Base-by-base conservation (phyloP, 2,329 filamentous ascomycete genomes). In the Colletotrichum sp. region DNA sequence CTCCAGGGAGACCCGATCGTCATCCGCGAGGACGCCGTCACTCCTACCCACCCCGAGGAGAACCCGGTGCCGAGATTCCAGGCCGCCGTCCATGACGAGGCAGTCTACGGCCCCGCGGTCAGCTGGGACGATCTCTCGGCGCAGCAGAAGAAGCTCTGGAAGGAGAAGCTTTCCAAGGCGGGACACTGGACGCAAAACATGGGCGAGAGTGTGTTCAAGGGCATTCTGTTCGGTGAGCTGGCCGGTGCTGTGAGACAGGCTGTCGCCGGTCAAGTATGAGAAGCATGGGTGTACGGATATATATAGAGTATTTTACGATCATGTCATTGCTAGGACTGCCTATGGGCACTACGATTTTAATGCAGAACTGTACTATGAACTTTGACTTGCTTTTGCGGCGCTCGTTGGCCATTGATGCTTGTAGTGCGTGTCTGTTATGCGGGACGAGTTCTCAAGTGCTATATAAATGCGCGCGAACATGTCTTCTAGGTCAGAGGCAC, bases 171-270 rank as follows among this genome's bases (percentile, higher is more conserved):
- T 44, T 87, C 88, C 71, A 89, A 93, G 71, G 93, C 94, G 1
- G 95, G 95, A 1, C 91, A 95, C 78, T 98, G 95, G 95, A 91
- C 91, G n/a, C 92, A 93, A 81, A 89, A 91, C 49, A 94, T 96
- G 88, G 94, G 95, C 4, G 95, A 96, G 86, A 89, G 88, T 12
- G 91, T 97, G 34, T 90, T 98, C 79, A 92, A 93, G 84, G 94
- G 95, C 4, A 90, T 98, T 36, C 86, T 98, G 77, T 98, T 98
- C 85, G 91, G 92, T 24, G 91, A 95, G 84, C 88, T 95, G 78
- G 94, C 90, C 2, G 93, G 91, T 3, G 86, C 89, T 68, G 91
- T 94, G 18, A 90, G 92, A 7, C 86, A 85, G 34, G 87, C 89
- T 63, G 86, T 91, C 2, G 75, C 59, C 3, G 75, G 75, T 24